Evolutionary conservation across 2,329 filamentous ascomycete genomes (phyloP), one percentile per base, ranked within the genome.

Genomic region (Claviceps pazoutovae): DNA sequence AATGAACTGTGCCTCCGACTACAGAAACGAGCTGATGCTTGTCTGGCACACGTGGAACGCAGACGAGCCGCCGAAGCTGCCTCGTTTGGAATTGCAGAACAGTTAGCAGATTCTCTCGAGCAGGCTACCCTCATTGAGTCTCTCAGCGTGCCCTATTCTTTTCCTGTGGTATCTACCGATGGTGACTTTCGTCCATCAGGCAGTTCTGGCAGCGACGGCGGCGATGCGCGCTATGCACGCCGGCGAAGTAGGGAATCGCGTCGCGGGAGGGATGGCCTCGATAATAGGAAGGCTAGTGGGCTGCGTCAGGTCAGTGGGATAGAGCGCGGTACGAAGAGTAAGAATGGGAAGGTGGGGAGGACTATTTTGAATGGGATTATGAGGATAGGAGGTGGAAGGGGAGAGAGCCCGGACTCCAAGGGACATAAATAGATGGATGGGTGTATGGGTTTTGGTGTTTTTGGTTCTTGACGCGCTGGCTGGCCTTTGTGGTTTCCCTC

Each of bases 1-100:
- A 73, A 79, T 57, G 66, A 66, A 1, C 58, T 74, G n/a, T 81
- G 77, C 56, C 55, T 70, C 42, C 63, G 62, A 3, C 65, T 82
- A 3, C 75, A 81, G 53, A 65, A 64, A 51, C 74, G 75, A 6
- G 71, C 76, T 1, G 71, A 76, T 43, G 68, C 71, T 2, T 80
- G 76, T 55, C 69, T 77, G 43, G 68, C 70, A 14, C 71, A 71
- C 49, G 67, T 78, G 4, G 74, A 79, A 51, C 61, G 64, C 2
- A 60, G 71, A 7, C 74, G 74, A 4, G 63, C 62, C 19, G 64
- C 62, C 14, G 71, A 74, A 14, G 56, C 52, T 13, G 57, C 59
- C 2, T 58, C 61, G 16, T 59, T 59, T 37, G 59, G 62, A 14
- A 59, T 64, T 6, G 56, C 62, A 4, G 65, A 68, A 3, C 66